These are phyloP conservation scores for Polytrichum commune DNA, from an alignment of 225 moss, liverwort and hornwort genomes.

Conservation along the genomic window DNA sequence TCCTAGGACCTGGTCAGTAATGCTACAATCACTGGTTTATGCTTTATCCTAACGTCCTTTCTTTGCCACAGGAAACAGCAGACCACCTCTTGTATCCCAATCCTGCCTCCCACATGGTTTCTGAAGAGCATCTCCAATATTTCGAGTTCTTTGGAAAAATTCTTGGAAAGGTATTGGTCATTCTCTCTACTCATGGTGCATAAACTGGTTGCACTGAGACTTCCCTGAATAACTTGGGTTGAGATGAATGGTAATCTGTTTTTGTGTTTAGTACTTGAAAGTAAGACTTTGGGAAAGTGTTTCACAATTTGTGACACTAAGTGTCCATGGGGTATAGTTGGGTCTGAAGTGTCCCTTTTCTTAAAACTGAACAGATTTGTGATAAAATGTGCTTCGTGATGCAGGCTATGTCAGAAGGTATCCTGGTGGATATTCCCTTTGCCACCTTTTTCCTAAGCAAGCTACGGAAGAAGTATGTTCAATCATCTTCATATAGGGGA, in stretches of 20 bases:
- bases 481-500: background rate
- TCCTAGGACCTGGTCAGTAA: too few relatives aligned
- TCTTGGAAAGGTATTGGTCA: slow-evolving; percentile 76
- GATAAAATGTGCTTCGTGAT: slow-evolving; percentile 2
- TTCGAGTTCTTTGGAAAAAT: slow-evolving; percentile 98
- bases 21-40: too few relatives aligned
- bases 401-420: slow-evolving; percentile 99
- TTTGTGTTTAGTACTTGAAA: too few relatives aligned
- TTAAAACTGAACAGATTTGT: too few relatives aligned
- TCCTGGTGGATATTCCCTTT: slow-evolving; percentile 98
- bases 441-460: slow-evolving; percentile 99
- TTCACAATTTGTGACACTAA: too few relatives aligned
- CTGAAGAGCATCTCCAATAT: slow-evolving; percentile 96
- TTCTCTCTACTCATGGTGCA: too few relatives aligned
- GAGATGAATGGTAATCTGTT: too few relatives aligned
- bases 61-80: slow-evolving; percentile 73
- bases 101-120: slow-evolving; percentile 92
- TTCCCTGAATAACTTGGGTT: too few relatives aligned
- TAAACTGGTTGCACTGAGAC: too few relatives aligned
- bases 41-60: background rate
- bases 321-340: background rate
- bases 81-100: slow-evolving; percentile 97
- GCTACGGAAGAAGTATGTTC: slow-evolving; percentile 86
- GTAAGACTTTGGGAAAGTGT: too few relatives aligned
- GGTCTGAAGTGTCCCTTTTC: background rate